A percentile compares a stretch with the other conserved stretches of the same genome.
Conservation (phyloP, 768 basidiomycete genomes). For the Pleurotus platypus region DNA sequence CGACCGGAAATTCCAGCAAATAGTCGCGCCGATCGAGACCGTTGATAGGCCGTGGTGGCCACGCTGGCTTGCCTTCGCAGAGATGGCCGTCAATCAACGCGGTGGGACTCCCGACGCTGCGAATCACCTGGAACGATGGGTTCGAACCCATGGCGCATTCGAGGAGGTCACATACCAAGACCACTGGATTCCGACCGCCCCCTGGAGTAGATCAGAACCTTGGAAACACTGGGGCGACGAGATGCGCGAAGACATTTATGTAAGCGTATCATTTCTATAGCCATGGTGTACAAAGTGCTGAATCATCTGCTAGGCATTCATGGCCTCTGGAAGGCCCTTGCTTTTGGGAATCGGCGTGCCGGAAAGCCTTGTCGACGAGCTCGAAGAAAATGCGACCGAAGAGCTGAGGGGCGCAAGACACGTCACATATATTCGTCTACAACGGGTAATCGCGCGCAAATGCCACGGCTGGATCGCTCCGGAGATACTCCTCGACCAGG, state of each 20-base stretch:
- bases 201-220: conserved; percentile 35
- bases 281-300: background rate
- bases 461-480: background rate
- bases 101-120: conserved; percentile 69
- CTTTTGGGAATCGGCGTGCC: conserved; percentile 62
- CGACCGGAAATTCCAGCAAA: conserved; percentile 41
- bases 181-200: conserved; percentile 61
- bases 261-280: conserved; percentile 17
- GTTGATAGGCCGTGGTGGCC: conserved; percentile 55
- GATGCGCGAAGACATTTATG: conserved; percentile 61
- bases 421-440: background rate
- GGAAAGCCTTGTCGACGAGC: conserved; percentile 45
- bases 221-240: conserved; percentile 26
- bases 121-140: conserved; percentile 50
- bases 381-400: conserved; percentile 45
- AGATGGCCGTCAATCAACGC: conserved; percentile 46
- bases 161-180: conserved; percentile 56
- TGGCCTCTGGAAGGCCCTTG: conserved; percentile 64
- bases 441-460: conserved; percentile 1
- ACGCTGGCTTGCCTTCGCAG: conserved; percentile 57
- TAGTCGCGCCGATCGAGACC: conserved; percentile 38
- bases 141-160: conserved; percentile 48
- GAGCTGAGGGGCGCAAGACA: conserved; percentile 45
- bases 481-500: too few relatives aligned
- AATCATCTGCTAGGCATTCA: conserved; percentile 44